A percentile compares a stretch with the other conserved stretches of the same genome.
Evolutionary conservation across 345 rosid species (phyloP).

Genomic region (Psidium friedrichsthalianum): DNA sequence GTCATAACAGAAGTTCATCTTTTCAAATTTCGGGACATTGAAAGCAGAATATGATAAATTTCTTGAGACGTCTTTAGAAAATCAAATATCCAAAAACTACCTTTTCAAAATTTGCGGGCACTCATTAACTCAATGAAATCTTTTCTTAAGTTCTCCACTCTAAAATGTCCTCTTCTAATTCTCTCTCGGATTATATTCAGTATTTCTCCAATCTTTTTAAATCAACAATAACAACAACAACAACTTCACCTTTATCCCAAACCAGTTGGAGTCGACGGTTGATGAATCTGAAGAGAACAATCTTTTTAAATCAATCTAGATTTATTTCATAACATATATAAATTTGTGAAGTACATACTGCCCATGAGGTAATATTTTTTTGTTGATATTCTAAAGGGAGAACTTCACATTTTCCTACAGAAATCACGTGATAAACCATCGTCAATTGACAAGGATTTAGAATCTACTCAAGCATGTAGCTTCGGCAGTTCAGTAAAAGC

Average conservation of each 20-base stretch:
- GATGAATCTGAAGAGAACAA: too few relatives aligned
- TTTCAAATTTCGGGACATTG: background rate
- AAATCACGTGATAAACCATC: background rate
- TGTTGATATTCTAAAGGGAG: background rate
- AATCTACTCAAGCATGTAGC: background rate
- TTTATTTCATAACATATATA: background rate
- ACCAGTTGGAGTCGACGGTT: too few relatives aligned
- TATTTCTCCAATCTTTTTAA: background rate
- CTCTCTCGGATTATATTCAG: background rate
- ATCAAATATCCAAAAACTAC: background rate
- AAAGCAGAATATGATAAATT: background rate
- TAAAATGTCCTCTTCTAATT: background rate
- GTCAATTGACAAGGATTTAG: background rate
- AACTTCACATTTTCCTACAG: background rate
- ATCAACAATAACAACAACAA: background rate
- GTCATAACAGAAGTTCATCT: background rate
- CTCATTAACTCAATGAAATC: background rate
- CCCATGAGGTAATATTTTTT: background rate
- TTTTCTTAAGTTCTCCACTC: background rate
- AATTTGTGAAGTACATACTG: background rate
- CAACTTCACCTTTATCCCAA: too few relatives aligned
- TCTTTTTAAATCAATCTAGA: background rate
- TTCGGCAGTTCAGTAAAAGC: background rate
- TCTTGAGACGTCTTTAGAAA: background rate
- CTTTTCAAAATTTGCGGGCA: background rate